Conservation (phyloP, 768 basidiomycete species). For the Daedaleopsis sinensis region DNA sequence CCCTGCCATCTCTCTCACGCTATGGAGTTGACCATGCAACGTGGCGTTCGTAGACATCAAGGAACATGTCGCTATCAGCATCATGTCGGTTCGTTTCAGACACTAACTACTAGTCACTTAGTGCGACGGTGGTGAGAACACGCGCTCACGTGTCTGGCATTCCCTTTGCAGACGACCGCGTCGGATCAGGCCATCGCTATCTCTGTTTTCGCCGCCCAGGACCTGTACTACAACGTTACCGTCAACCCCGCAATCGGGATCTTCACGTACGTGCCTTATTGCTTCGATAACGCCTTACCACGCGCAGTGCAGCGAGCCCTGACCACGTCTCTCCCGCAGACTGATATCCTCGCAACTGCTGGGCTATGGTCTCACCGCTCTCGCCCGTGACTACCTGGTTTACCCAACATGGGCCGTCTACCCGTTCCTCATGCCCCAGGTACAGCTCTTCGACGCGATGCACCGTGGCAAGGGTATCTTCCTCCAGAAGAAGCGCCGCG, state of each 20-base stretch:
- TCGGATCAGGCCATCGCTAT: conserved; percentile 30
- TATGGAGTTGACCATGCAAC: not conserved
- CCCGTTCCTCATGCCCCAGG: conserved; percentile 42
- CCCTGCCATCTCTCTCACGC: not conserved
- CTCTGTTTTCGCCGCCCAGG: conserved; percentile 28
- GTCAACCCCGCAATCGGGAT: conserved; percentile 31
- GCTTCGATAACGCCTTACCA: not conserved
- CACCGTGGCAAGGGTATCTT: conserved; percentile 44
- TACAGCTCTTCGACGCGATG: conserved; percentile 46
- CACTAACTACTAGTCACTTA: too few species aligned
- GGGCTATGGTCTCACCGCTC: conserved; percentile 35
- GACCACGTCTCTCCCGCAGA: not conserved
- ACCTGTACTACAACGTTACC: conserved; percentile 40
- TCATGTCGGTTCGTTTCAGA: conserved; percentile 20
- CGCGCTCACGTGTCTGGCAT: not conserved
- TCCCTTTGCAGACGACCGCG: conserved; percentile 18
- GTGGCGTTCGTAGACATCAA: conserved; percentile 37
- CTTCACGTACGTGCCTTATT: conserved; percentile 32
- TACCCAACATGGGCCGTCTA: conserved; percentile 52
- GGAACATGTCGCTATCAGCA: conserved; percentile 35
- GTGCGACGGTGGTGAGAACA: not conserved
- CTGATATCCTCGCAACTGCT: conserved; percentile 33
- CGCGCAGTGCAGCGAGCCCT: not conserved
- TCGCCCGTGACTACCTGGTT: conserved; percentile 53
- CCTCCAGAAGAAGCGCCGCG: conserved; percentile 38